Evolutionary conservation across 345 rosid species (phyloP).

Genomic region (Lenwebbia sp.): DNA sequence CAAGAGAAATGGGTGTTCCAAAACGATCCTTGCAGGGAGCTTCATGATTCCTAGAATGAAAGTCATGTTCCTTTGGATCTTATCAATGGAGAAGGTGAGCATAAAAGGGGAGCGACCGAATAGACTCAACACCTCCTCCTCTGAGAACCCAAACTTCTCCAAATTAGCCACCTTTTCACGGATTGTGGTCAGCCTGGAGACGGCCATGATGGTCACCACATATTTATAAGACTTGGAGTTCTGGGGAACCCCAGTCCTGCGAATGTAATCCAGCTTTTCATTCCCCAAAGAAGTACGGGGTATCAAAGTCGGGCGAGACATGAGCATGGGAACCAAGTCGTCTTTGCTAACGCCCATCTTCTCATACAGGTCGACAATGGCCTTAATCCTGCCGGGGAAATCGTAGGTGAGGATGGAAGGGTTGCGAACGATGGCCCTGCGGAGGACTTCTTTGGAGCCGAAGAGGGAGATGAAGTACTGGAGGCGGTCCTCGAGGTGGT

Average conservation of each 20-base stretch:
- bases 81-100: slow-evolving; percentile 58
- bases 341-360: slow-evolving; percentile 34
- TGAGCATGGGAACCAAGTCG: slow-evolving; percentile 48
- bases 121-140: slow-evolving; percentile 54
- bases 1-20: slow-evolving; percentile 43
- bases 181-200: slow-evolving; percentile 62
- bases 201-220: slow-evolving; percentile 47
- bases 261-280: slow-evolving; percentile 56
- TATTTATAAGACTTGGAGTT: slow-evolving; percentile 67
- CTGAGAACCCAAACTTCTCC: slow-evolving; percentile 62
- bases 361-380: slow-evolving; percentile 45
- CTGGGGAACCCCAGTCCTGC: slow-evolving; percentile 37
- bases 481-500: slow-evolving; percentile 54
- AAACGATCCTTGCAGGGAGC: slow-evolving; percentile 37
- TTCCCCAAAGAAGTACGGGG: slow-evolving; percentile 48
- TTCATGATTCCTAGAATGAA: slow-evolving; percentile 57
- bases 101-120: slow-evolving; percentile 46
- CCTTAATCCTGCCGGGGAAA: slow-evolving; percentile 40
- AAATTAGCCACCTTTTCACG: slow-evolving; percentile 54
- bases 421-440: slow-evolving; percentile 55
- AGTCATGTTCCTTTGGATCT: slow-evolving; percentile 87
- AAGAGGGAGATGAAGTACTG: slow-evolving; percentile 37
- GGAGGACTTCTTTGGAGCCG: slow-evolving; percentile 45
- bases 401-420: slow-evolving; percentile 76
- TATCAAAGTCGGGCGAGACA: slow-evolving; percentile 64